Conservation (phyloP, 2,329 filamentous ascomycete species). For the Pseudocercospora vitis region DNA sequence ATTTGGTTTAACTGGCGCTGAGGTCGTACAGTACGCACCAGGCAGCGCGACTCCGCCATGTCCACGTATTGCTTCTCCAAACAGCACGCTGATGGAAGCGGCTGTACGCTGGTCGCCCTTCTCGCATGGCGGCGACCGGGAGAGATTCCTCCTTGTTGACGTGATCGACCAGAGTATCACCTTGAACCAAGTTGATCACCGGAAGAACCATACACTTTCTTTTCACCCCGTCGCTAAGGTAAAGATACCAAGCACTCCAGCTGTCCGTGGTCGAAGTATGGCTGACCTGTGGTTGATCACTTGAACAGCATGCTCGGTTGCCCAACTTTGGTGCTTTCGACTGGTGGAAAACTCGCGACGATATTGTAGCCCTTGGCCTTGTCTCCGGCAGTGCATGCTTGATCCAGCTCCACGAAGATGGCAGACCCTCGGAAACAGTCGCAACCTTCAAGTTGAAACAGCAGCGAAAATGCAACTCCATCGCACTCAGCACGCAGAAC, state of each 20-base stretch:
- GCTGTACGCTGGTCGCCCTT: conserved; percentile 65
- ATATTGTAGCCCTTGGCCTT: conserved; percentile 73
- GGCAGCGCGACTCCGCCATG: not conserved
- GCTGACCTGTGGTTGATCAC: not conserved
- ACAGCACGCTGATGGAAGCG: conserved; percentile 37
- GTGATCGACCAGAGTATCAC: conserved; percentile 60
- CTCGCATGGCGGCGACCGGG: conserved; percentile 52
- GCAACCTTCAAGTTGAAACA: conserved; percentile 73
- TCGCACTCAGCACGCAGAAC: conserved; percentile 72
- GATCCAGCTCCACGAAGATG: conserved; percentile 67
- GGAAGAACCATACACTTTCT: conserved; percentile 37
- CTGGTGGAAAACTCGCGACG: conserved; percentile 62
- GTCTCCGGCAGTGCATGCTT: conserved; percentile 73
- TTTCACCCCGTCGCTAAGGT: conserved; percentile 9
- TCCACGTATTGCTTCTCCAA: not conserved
- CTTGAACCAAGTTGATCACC: conserved; percentile 53
- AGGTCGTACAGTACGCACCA: not conserved
- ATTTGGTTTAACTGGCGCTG: no score
- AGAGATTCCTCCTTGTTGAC: conserved; percentile 63
- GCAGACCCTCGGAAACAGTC: conserved; percentile 39
- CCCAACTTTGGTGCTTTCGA: conserved; percentile 65
- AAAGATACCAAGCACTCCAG: no score
- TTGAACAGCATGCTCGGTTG: conserved; percentile 43
- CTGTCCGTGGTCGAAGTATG: no score
- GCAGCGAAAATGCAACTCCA: conserved; percentile 75